Conservation (phyloP, 345 rosid genomes). For the Reutealis trisperma region DNA sequence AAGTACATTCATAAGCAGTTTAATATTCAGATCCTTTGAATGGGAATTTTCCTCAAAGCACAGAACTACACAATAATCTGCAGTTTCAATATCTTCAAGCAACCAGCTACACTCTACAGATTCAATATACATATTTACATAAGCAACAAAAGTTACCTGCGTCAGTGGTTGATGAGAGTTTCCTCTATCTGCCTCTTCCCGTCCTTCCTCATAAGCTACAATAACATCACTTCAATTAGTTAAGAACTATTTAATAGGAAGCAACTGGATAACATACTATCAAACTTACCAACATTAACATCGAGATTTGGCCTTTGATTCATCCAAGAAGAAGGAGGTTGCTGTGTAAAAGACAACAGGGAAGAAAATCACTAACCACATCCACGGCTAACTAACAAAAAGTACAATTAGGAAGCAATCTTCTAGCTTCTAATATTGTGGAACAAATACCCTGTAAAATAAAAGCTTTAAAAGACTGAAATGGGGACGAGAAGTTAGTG, state of each 20-base stretch:
- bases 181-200: conserved; percentile 85
- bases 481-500: conserved; percentile 4
- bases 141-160: conserved; percentile 54
- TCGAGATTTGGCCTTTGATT: conserved; percentile 76
- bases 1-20: conserved; percentile 4
- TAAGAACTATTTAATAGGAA: conserved; percentile 19
- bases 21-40: conserved; percentile 7
- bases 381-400: conserved; percentile 5
- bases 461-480: background rate
- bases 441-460: background rate
- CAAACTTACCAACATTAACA: conserved; percentile 92
- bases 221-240: conserved; percentile 17
- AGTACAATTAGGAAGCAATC: background rate
- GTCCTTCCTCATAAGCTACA: conserved; percentile 91
- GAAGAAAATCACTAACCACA: background rate
- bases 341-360: conserved; percentile 46
- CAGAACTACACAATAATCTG: conserved; percentile 11
- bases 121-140: conserved; percentile 5
- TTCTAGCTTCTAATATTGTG: background rate
- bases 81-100: conserved; percentile 10
- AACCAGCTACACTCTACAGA: background rate
- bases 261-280: conserved; percentile 10
- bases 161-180: conserved; percentile 69
- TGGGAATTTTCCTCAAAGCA: conserved; percentile 18
- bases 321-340: conserved; percentile 87